Conservation (phyloP, 2,329 filamentous ascomycete species). For the Exserohilum turcica region DNA sequence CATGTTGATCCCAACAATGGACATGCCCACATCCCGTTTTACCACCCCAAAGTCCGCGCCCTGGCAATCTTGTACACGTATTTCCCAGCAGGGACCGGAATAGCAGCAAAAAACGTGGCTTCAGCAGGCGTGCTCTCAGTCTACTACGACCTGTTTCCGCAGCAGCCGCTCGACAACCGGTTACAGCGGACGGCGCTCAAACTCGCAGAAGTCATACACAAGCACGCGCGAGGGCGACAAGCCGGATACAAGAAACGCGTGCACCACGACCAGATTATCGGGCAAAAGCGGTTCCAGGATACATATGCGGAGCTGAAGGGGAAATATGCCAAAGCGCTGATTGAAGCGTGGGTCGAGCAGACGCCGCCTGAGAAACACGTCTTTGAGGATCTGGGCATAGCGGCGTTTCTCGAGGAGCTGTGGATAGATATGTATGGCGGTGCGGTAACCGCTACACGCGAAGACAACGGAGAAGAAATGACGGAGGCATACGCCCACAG, state of each 20-base stretch:
- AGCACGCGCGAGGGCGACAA: constrained; percentile 70
- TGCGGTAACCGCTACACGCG: background rate
- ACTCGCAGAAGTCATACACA: constrained; percentile 70
- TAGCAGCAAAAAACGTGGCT: constrained; percentile 27
- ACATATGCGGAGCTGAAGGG: constrained; percentile 81
- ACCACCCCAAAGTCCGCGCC: constrained; percentile 77
- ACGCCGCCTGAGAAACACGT: constrained; percentile 92
- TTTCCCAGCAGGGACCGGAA: constrained; percentile 24
- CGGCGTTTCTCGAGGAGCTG: constrained; percentile 88
- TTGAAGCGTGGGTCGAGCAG: constrained; percentile 79
- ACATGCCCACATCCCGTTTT: constrained; percentile 75
- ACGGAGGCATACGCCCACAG: background rate
- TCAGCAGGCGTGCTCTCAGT: constrained; percentile 53
- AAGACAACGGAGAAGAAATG: constrained; percentile 16
- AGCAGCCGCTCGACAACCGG: constrained; percentile 53
- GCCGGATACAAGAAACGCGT: constrained; percentile 79
- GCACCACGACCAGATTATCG: constrained; percentile 79
- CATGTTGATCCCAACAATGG: constrained; percentile 59
- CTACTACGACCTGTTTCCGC: constrained; percentile 57
- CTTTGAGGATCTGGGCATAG: constrained; percentile 90
- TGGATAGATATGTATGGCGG: constrained; percentile 81
- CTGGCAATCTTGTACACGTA: constrained; percentile 78
- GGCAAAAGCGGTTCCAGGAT: constrained; percentile 77
- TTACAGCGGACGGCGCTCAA: constrained; percentile 71
- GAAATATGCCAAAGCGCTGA: constrained; percentile 73